A percentile compares a stretch with the other conserved stretches of the same genome.
Conservation (phyloP, 768 basidiomycete genomes). For the Hygrophorus pudorinus region DNA sequence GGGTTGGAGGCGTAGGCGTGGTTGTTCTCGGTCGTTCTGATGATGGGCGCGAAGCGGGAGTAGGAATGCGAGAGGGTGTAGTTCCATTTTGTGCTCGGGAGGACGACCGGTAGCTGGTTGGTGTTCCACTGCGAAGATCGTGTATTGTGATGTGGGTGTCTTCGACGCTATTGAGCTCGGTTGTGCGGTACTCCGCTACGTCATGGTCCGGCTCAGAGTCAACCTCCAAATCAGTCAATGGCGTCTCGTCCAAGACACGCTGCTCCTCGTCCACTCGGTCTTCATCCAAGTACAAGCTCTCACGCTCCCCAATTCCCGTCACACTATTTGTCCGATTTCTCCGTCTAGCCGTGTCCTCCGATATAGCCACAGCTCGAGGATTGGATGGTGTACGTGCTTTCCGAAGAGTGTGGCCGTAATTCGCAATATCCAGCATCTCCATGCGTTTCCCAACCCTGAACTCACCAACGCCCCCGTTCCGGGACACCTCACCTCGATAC, state of each 20-base stretch:
- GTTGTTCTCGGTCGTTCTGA: slow-evolving; percentile 40
- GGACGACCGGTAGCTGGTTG: slow-evolving; percentile 20
- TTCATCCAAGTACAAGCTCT: slow-evolving; percentile 63
- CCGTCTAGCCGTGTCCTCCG: slow-evolving; percentile 18
- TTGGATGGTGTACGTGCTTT: slow-evolving; percentile 17
- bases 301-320: slow-evolving; percentile 43
- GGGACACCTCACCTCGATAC: slow-evolving; percentile 80
- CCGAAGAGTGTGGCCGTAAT: slow-evolving; percentile 60
- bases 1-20: slow-evolving; percentile 30
- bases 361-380: slow-evolving; percentile 11
- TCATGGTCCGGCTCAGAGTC: slow-evolving; percentile 24
- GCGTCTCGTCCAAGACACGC: slow-evolving; percentile 65
- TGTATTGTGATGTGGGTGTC: slow-evolving; percentile 6
- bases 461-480: slow-evolving; percentile 86
- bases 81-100: slow-evolving; percentile 21
- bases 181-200: slow-evolving; percentile 15
- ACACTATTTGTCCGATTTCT: slow-evolving; percentile 62
- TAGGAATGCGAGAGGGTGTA: slow-evolving; percentile 30
- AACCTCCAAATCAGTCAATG: slow-evolving; percentile 64
- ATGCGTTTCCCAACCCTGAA: slow-evolving; percentile 60
- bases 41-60: slow-evolving; percentile 28
- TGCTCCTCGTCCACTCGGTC: slow-evolving; percentile 28
- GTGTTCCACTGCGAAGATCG: slow-evolving; percentile 32
- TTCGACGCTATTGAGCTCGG: slow-evolving; percentile 3
- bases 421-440: slow-evolving; percentile 86